Conservation (phyloP, 176 grass and related monocot species). For the Paspalum vaginatum region DNA sequence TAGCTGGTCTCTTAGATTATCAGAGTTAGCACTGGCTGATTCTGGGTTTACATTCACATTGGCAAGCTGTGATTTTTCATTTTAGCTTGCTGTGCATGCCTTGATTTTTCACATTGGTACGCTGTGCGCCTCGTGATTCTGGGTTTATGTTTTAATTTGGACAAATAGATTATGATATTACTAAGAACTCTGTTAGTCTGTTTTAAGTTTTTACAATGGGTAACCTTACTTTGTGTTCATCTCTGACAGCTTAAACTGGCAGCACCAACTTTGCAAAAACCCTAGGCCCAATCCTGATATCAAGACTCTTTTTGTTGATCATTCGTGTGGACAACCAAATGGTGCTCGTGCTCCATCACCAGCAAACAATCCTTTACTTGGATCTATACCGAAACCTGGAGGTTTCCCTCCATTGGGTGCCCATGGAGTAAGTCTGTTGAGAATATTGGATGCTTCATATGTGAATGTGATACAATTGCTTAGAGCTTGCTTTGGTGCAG, state of each 20-base stretch:
- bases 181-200: background rate
- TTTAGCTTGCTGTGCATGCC: background rate
- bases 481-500: background rate
- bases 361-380: constrained; percentile 83
- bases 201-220: background rate
- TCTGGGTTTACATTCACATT: constrained; percentile 29
- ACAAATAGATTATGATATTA: background rate
- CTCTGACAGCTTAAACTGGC: constrained; percentile 96
- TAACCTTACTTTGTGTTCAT: constrained; percentile 31
- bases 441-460: constrained; percentile 40
- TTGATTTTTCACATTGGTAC: no score
- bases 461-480: background rate
- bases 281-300: constrained; percentile 99
- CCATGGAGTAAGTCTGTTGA: constrained; percentile 73
- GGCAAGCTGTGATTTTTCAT: background rate
- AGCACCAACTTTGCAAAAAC: constrained; percentile 99
- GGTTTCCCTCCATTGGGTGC: constrained; percentile 91
- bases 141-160: constrained; percentile 14
- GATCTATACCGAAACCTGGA: constrained; percentile 89
- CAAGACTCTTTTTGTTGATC: constrained; percentile 99
- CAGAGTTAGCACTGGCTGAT: background rate
- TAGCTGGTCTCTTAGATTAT: background rate
- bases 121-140: background rate
- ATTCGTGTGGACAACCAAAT: constrained; percentile 95
- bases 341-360: constrained; percentile 95